phyloP scores from a whole-genome alignment of 2,329 filamentous ascomycete species.

The Sporothrix variecibatus region DNA sequence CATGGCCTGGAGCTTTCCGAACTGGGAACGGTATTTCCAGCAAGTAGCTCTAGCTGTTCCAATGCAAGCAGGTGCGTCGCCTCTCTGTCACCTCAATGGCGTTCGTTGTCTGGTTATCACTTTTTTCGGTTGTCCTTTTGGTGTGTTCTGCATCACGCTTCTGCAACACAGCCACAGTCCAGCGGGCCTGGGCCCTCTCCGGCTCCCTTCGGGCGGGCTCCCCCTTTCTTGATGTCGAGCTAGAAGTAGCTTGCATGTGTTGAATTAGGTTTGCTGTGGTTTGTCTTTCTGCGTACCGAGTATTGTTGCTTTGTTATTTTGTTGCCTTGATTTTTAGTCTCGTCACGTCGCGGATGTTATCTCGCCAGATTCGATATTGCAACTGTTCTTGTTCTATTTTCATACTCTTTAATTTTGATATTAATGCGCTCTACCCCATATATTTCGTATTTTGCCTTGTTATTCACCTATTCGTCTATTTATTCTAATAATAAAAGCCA shows the following conservation, averaged over 20 bases:
- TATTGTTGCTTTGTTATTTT: not conserved
- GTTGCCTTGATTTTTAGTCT: constrained; percentile 11
- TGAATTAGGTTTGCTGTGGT: not conserved
- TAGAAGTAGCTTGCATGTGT: not conserved
- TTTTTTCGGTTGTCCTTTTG: not conserved
- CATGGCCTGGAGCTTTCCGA: not conserved
- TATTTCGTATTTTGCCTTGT: not conserved
- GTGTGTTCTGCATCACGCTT: constrained; percentile 13
- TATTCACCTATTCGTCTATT: not conserved
- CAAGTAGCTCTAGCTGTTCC: not conserved
- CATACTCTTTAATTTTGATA: not conserved
- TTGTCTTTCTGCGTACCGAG: not conserved
- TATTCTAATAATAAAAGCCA: not conserved
- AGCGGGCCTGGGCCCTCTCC: not conserved
- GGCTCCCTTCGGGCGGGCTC: not conserved
- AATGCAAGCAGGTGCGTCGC: not conserved
- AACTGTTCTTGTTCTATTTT: not conserved
- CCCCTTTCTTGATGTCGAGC: not conserved
- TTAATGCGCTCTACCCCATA: too few species aligned
- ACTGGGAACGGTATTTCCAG: not conserved
- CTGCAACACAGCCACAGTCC: constrained; percentile 20
- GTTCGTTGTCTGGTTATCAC: not conserved
- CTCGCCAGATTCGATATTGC: not conserved
- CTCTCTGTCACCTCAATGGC: not conserved
- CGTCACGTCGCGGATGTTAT: not conserved